Evolutionary conservation across 345 rosid genomes (phyloP).

Genomic region (Hibiscus trionum): DNA sequence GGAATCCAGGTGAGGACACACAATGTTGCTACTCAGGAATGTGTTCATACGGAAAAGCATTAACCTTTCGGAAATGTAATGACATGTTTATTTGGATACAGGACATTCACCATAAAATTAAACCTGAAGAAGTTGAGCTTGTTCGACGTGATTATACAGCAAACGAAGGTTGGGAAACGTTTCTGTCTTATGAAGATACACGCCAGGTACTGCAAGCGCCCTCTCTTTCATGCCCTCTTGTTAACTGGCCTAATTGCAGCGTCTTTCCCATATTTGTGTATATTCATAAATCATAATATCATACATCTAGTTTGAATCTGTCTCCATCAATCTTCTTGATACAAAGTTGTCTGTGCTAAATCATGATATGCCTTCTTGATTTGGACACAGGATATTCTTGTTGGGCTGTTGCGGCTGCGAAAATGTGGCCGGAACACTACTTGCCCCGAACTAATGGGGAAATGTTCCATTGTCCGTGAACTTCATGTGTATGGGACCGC

Average conservation of each 20-base stretch:
- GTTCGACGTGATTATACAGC: constrained; percentile 98
- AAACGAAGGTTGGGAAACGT: constrained; percentile 99
- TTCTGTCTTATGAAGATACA: constrained; percentile 92
- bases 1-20: constrained; percentile 70
- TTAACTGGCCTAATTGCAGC: background rate
- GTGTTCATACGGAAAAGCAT: background rate
- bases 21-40: background rate
- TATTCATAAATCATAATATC: background rate
- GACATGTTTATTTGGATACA: constrained; percentile 24
- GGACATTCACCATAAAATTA: constrained; percentile 96
- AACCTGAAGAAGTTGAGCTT: constrained; percentile 94
- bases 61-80: constrained; percentile 4
- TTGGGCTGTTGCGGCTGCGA: constrained; percentile 80
- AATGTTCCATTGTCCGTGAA: constrained; percentile 92
- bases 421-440: constrained; percentile 82
- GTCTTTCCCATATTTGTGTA: background rate
- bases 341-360: background rate
- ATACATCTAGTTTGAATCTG: background rate
- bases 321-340: constrained; percentile 1
- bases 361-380: constrained; percentile 1
- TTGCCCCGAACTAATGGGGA: constrained; percentile 83
- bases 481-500: constrained; percentile 99
- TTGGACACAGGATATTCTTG: constrained; percentile 78
- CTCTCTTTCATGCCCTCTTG: background rate
- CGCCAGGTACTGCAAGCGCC: constrained; percentile 52